Evolutionary conservation across 768 basidiomycete genomes (phyloP), one percentile per base, ranked within the genome.

Genomic region (Rickenella mellea): DNA sequence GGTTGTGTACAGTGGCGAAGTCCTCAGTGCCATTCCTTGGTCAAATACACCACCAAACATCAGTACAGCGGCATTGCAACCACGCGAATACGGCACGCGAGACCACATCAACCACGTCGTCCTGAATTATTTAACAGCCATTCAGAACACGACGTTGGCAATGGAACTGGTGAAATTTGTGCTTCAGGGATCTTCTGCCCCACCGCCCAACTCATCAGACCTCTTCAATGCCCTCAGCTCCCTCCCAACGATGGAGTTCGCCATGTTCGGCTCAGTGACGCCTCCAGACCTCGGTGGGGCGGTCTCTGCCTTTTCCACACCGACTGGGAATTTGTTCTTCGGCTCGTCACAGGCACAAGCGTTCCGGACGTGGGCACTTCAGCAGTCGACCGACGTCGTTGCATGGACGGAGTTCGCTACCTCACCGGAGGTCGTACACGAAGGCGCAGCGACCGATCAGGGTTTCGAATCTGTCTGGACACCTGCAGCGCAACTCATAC

Each of bases 221-320:
- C 57, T 77, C 5, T 66, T 60, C 41, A 51, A 59, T 40, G 61
- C 66, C 2, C 50, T 79, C n/a, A 48, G 65, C 9, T 52, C 60
- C 1, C 59, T 82, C 33, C 80, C 78, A 19, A 46, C 60, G 1
- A 51, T 83, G 27, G 80, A 81, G 56, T 74, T 80, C 3, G 78
- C 77, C 1, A 51, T 82, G n/a, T 81, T 82, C 53, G 80, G 80
- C 5, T 61, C 68, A 11, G 55, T 82, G 20, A 51, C 55, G 11
- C 64, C 70, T 14, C 48, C 67, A 3, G 80, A 82, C 51, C 54
- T 78, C 22, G 49, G 50, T 27, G 69, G 61, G 26, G 67, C 68
- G 6, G 58, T 69, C 19, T 73, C 78, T 15, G 68, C 75, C 6
- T 73, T 80, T 45, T 61, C 70, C 7, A 67, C 66, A 8, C 56